Evolutionary conservation across 108 stramenopile species (phyloP), one percentile per base, ranked within the genome.

Genomic region (Nitzschia sp.): DNA sequence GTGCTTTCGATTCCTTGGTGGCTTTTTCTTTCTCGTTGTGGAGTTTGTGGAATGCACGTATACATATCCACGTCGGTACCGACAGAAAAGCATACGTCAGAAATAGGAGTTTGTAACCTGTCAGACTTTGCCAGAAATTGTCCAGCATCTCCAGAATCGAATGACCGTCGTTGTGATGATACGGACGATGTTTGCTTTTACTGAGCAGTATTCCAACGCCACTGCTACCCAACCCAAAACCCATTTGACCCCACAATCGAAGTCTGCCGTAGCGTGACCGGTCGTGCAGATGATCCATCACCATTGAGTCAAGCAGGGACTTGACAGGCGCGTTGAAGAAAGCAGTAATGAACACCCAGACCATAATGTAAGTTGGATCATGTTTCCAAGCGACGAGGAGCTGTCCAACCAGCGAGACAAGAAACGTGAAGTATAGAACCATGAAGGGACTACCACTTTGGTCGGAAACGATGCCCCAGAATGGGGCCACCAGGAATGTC

Each of bases 271-370:
- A 98, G 54, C 76, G 80, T 61, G 95, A 86, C 56, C 83, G 68
- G 30, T 87, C 82, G 28, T 62, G 36, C 1, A 95, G 67, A 59
- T 87, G 70, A 55, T 73, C 71, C 80, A 98, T 91, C 25, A 95
- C 95, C 76, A 95, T 90, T 28, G 82, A 80, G 78, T 98, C 97
- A 61, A 98, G 75, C n/a, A 98, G 70, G 24, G 91, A 91, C 58
- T 95, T 94, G 9, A 97, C 96, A 5, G 97, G 97, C 1, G 97
- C 97, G 79, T 96, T 97, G 25, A 98, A 77, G 28, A 93, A 54
- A 2, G 97, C 96, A 27, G 96, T 93, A 13, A 96, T 62, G 45
- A 95, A 91, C 27, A 95, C 92, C 70, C 88, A 81, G 1, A 53
- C 62, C 53, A 85, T 77, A 45, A 98, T 72, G 76, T 83, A 97